phyloP scores from a whole-genome alignment of 768 basidiomycete genomes.

The Amanita phalloides region DNA sequence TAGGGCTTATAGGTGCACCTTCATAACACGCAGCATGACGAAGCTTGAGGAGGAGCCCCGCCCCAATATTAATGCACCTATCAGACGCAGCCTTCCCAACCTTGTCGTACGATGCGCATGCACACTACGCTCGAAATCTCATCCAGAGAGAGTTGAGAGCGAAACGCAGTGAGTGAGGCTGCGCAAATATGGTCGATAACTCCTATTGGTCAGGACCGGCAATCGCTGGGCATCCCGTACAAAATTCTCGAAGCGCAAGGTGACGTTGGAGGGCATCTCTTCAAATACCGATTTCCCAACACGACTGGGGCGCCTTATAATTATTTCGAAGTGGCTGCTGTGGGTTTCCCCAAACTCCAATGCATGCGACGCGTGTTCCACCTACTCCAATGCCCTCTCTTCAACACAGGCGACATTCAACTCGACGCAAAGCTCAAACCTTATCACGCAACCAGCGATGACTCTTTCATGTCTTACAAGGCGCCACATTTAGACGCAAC shows the following conservation, averaged over 20 bases:
- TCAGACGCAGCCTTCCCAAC: no score
- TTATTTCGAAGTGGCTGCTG: slow-evolving; percentile 19
- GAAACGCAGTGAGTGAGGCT: no score
- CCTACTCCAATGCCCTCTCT: slow-evolving; percentile 12
- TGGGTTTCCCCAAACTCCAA: slow-evolving; percentile 22
- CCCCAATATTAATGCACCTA: no score
- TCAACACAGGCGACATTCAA: slow-evolving; percentile 1
- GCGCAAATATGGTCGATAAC: no score
- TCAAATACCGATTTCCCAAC: slow-evolving; percentile 15
- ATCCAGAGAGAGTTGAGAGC: no score
- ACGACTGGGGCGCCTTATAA: not conserved
- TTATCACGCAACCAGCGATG: not conserved
- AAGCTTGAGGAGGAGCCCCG: no score
- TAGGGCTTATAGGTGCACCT: no score
- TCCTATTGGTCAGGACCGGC: no score
- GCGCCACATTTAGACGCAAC: not conserved
- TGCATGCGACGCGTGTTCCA: slow-evolving; percentile 17
- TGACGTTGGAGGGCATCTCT: slow-evolving; percentile 18
- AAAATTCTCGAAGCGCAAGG: slow-evolving; percentile 16
- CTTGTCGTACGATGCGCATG: no score
- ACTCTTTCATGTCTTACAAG: not conserved
- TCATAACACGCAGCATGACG: no score
- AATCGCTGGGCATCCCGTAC: slow-evolving; percentile 16
- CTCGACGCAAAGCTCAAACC: not conserved
- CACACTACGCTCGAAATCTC: no score